Evolutionary conservation across 805 yeast genomes (phyloP), one percentile per base, ranked within the genome.

Genomic region (Kregervanrija delftensis): DNA sequence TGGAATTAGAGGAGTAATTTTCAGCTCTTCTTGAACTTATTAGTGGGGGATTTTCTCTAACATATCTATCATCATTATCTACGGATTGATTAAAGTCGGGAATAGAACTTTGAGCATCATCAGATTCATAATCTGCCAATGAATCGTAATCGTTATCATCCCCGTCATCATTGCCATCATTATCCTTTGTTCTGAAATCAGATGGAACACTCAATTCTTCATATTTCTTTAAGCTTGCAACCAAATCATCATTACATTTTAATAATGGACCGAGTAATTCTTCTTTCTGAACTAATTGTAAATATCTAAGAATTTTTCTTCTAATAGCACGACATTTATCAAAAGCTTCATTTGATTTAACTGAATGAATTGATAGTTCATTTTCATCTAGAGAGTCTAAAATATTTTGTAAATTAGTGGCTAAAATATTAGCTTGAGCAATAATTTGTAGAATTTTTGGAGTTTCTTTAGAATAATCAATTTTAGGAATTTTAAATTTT

Each of bases 191-290:
- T 35, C 39, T 40, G 6, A 39, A 35, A 12, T 43, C 51, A 12
- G 22, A 43, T 52, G 77, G 63, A 47, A 68, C 49, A 52, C 80
- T 62, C 67, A 68, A 62, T 40, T 73, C 72, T 47, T 90, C 96
- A 60, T 79, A 90, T 43, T 69, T 65, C 53, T 79, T 77, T 55
- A 93, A 72, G 0, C 89, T 83, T 4, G 68, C 68, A 6, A 93
- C 95, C 49, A 93, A 73, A 60, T 87, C 90, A 55, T 93, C 99
- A 60, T 93, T 93, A 38, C 96, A 95, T 54, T 79, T 83, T 46
- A 93, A 78, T 50, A 93, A 72, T 37, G 87, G 75, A n/a, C 97
- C 98, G 50, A 93, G 65, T 49, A 80, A 84, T 56, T 87, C 96
- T 50, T 90, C 97, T 47, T 80, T 81, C 37, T 86, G 84, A 35